Evolutionary conservation across 108 stramenopile genomes (phyloP).

Genomic region (Asterionellopsis glacialis): DNA sequence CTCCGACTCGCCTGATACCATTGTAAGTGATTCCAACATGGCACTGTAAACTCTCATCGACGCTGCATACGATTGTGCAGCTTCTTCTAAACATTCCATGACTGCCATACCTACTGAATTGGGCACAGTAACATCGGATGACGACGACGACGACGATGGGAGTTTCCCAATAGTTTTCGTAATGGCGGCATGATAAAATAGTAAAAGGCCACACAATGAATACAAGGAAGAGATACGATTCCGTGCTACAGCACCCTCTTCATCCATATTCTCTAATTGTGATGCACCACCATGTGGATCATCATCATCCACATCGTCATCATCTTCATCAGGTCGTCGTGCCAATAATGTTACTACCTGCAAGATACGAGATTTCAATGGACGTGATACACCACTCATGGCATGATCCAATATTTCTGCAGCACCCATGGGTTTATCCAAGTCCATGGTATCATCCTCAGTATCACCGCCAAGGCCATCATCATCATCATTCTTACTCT

Average conservation of each 20-base stretch:
- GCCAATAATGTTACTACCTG: conserved; percentile 68
- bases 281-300: conserved; percentile 26
- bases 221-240: conserved; percentile 58
- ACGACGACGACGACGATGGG: too few relatives aligned
- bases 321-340: conserved; percentile 34
- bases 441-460: conserved; percentile 24
- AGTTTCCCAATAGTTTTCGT: conserved; percentile 51
- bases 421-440: conserved; percentile 38
- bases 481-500: conserved; percentile 12
- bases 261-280: conserved; percentile 52
- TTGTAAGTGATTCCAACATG: conserved; percentile 56
- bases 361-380: conserved; percentile 70
- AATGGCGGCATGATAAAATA: conserved; percentile 70
- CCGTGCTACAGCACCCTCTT: conserved; percentile 46
- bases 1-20: conserved; percentile 51
- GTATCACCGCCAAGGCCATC: conserved; percentile 2
- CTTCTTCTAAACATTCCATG: conserved; percentile 65
- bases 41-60: conserved; percentile 74
- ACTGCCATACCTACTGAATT: conserved; percentile 57
- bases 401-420: conserved; percentile 56
- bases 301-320: conserved; percentile 24
- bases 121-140: too few relatives aligned
- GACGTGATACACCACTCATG: conserved; percentile 79
- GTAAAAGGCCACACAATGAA: conserved; percentile 72
- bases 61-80: conserved; percentile 62